phyloP scores from a whole-genome alignment of 768 basidiomycete species.

The Agrocybe pediades region DNA sequence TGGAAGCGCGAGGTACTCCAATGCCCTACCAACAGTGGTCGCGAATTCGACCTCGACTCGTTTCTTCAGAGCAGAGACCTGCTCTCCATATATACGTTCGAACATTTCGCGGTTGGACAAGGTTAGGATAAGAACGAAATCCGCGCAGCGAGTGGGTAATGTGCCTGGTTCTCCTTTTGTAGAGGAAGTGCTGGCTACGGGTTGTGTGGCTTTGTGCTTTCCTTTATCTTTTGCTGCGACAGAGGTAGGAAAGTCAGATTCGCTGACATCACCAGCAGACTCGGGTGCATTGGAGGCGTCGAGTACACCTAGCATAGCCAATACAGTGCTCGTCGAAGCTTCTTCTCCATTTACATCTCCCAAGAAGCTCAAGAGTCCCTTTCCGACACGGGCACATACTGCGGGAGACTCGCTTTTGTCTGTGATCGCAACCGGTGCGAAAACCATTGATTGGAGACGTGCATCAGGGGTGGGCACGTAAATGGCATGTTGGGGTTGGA shows the following conservation, averaged over 20 bases:
- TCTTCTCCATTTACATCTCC: slow-evolving; percentile 46
- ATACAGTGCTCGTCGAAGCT: slow-evolving; percentile 31
- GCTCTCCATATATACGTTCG: slow-evolving; percentile 1
- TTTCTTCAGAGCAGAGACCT: slow-evolving; percentile 15
- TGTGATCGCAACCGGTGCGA: slow-evolving; percentile 20
- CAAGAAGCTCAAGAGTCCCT: slow-evolving; percentile 38
- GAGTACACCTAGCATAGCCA: slow-evolving; percentile 39
- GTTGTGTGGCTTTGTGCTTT: not conserved
- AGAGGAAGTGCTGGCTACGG: not conserved
- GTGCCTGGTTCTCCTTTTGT: not conserved
- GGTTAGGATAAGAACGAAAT: slow-evolving; percentile 17
- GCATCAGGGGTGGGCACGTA: slow-evolving; percentile 30
- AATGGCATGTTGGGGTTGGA: slow-evolving; percentile 29
- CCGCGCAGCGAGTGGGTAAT: not conserved
- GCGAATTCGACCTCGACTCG: slow-evolving; percentile 18
- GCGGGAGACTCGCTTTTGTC: slow-evolving; percentile 31
- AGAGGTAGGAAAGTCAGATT: not conserved
- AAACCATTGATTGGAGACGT: slow-evolving; percentile 27
- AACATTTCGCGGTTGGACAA: slow-evolving; percentile 10
- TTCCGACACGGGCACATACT: slow-evolving; percentile 29
- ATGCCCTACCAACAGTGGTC: slow-evolving; percentile 13
- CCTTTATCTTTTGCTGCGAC: not conserved
- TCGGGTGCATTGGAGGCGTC: slow-evolving; percentile 17
- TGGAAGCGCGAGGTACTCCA: slow-evolving; percentile 23
- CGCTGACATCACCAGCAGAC: too few relatives aligned